Conservation (phyloP, 768 basidiomycete genomes). For the Hygrocybe punicea region DNA sequence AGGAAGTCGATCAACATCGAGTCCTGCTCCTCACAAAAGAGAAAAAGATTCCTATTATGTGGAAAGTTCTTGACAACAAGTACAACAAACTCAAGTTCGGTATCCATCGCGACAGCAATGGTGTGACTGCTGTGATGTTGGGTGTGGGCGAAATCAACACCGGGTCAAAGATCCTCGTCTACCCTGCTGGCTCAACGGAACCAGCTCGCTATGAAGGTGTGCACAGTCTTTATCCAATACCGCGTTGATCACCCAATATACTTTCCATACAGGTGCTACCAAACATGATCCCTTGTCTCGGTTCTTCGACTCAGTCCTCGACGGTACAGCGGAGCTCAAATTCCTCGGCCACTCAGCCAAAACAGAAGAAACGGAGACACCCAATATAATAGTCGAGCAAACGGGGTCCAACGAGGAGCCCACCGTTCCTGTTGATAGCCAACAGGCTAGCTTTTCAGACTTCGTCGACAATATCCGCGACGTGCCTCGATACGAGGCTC, state of each 20-base stretch:
- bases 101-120: constrained; percentile 63
- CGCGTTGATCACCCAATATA: not conserved
- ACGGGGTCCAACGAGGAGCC: too few relatives aligned
- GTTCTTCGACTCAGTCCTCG: constrained; percentile 68
- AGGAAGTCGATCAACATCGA: constrained; percentile 45
- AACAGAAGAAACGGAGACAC: constrained; percentile 33
- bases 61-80: constrained; percentile 75
- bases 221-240: not conserved
- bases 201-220: constrained; percentile 68
- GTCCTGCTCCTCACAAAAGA: constrained; percentile 72
- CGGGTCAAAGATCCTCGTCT: constrained; percentile 67
- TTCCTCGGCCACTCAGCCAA: constrained; percentile 37
- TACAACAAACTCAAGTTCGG: constrained; percentile 64
- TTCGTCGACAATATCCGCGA: too few relatives aligned
- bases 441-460: too few relatives aligned
- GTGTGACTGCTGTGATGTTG: constrained; percentile 52
- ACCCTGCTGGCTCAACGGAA: constrained; percentile 55
- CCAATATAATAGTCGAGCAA: constrained; percentile 18
- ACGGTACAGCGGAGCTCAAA: constrained; percentile 61
- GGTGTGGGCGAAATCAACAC: constrained; percentile 57
- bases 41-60: constrained; percentile 71
- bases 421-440: too few relatives aligned
- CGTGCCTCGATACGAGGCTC: too few relatives aligned
- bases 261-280: constrained; percentile 46
- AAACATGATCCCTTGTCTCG: constrained; percentile 74